Evolutionary conservation across 441 rosid genomes (phyloP), one percentile per base, ranked within the genome.

Genomic region (Eruca vesicaria): DNA sequence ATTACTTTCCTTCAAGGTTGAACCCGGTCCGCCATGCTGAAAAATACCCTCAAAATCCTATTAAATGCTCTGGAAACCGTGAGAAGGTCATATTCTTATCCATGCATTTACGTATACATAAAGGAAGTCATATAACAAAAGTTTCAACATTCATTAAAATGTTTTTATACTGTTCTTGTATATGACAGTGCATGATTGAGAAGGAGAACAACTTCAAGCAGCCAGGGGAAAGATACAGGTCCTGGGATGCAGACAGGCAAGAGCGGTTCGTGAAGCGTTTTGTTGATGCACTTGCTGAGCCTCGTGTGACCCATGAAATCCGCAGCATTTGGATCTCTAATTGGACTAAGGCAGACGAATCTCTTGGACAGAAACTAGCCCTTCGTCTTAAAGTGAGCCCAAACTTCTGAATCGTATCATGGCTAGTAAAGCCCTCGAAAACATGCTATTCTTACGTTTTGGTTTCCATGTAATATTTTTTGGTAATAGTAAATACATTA

Each of bases 191-290:
- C 84, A 70, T 94, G 14, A 90, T 90, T 73, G 84, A 68, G 43
- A 92, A 94, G 86, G 98, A 92, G 83, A 94, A 92, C 83, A 90
- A 94, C 91, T 92, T 94, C 85, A 83, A 92, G 81, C 97, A 92
- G 79, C 88, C 98, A 18, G 97, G 98, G 57, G 94, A 94, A 68
- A 83, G 97, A 83, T 94, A 82, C 82, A 82, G 90, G 9, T 89
- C 97, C 23, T 94, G 88, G 84, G 59, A 83, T 67, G 81, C 93
- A 19, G 96, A 89, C 80, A 94, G 97, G 90, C 89, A 92, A 88
- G 97, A 90, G 60, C 76, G 98, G 36, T 90, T 90, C 28, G 28
- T 92, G 81, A 73, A 86, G 79, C 91, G 97, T 10, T 94, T 90
- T 90, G 78, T 89, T 19, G 90, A 88, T 29, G 90, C 93, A 68